Base-by-base conservation (phyloP, 768 basidiomycete genomes). In the Scleroderma bovista region DNA sequence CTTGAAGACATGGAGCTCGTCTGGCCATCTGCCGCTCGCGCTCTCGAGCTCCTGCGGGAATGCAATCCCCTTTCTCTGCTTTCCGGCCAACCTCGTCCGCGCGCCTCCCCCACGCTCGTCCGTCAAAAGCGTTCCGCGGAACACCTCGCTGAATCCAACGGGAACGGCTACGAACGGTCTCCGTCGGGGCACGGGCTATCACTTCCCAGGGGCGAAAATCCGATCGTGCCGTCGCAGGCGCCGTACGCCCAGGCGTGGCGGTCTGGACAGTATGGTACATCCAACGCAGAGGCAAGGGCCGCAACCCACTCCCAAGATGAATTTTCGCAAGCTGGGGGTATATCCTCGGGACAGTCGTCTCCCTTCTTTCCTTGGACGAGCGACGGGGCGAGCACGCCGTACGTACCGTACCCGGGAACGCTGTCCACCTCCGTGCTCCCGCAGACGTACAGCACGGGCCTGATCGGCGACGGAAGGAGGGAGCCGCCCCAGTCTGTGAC, bases 1-100 rank as follows among this genome's bases (percentile, higher is more conserved):
- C 74, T 91, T 24, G 69, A 74, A 46, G 73, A 72, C 19, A 86
- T 90, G 82, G 76, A 80, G 45, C 69, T 76, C 33, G 71, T 84
- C 22, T 91, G 88, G 88, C 88, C 88, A 1, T 80, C 80, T 52
- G 88, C 88, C 3, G 80, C 74, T 10, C 82, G 88, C 16, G 86
- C 86, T 5, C 73, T 81, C 45, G 83, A 86, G 59, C 79, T 91
- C 17, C 75, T 91, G 31, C 54, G 13, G 29, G 22, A 22, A 22
- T 46, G 29, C 19, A 44, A 46, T 44, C 50, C 29, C 29, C 36
- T 45, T 19, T 42, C 44, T 20, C 17, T 9, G 19, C 2, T 31
- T 24, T 10, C 33, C 8, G 6, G 10, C 16, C n/a, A 46, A 41
- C 34, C 55, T 48, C 26, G 31, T 6, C 47, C 43, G 39, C 52